Evolutionary conservation across 2,329 filamentous ascomycete genomes (phyloP), one percentile per base, ranked within the genome.

Genomic region (Aspergillus niger): DNA sequence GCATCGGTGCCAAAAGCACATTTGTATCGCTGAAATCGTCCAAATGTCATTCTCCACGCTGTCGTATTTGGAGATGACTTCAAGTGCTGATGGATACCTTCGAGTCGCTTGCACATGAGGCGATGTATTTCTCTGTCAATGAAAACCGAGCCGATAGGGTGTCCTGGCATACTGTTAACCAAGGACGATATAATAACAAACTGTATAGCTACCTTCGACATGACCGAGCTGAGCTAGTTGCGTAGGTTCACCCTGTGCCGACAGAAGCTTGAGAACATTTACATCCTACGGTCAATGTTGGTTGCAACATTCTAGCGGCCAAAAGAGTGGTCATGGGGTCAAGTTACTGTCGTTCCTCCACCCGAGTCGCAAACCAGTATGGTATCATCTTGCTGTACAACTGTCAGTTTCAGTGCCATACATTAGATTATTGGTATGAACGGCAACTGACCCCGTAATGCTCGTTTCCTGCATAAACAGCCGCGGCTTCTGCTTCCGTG

Each of bases 401-500:
- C 6, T n/a, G 15, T 13, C 2, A 22, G 20, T 2, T 26, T 6
- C 4, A 36, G 32, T 15, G 32, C 11, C 32, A 2, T 13, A 36
- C 11, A 5, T 2, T 13, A 13, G 32, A 5, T 5, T 1, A 5
- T 15, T 5, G 1, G 32, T 15, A 36, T 5, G 5, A 10, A 17
- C 8, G 20, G 15, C 1, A 2, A 57, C 55, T 1, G 15, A 67
- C 67, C 48, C 62, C 26, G 41, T 72, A 70, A 57, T 71, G 63
- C 30, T 72, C 69, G 38, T 70, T 71, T 3, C 79, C 78, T 0
- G 79, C 77, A 67, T 82, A 79, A 1, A 84, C 81, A 26, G 82
- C 82, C 2, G 82, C 82, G 5, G 82, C 82, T 65, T 84, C 82
- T 0, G 82, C 82, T 68, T 85, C 82, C 0, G 82, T 84, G 15